Base-by-base conservation (phyloP, 208 protist genomes). In the Leishmania gerbilli region DNA sequence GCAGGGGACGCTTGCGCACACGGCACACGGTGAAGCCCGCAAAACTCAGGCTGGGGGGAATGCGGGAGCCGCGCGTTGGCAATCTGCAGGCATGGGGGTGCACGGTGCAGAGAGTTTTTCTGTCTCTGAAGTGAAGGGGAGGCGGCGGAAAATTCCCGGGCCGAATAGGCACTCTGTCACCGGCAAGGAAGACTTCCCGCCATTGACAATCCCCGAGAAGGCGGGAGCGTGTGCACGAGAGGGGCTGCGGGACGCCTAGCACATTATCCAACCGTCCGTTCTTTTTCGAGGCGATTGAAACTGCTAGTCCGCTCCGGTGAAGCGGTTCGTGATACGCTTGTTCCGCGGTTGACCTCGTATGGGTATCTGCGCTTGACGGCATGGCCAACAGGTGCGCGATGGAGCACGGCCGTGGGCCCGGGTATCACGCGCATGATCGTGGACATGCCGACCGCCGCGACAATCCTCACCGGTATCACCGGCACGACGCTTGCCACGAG, bases 91-190 rank as follows among this genome's bases (percentile, higher is more conserved):
- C 34, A 24, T 42, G 64, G 19, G 71, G 47, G 72, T 62, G 8
- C 72, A 76, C 1, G 72, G 72, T 31, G 27, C 55, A 8, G 64
- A 75, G 2, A 3, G 37, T n/a, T 75, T 75, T 55, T 37, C 37
- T 21, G 21, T 34, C 21, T 24, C 71, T n/a, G 51, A 76, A 1
- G 19, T 64, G 72, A 76, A 62, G 9, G 72, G 72, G 7, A 6
- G 72, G 72, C 24, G 51, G 6, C 72, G 51, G 89, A 93, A 53
- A 91, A 91, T 37, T 69, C 40, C 42, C 19, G 47, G 55, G 79
- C 51, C 72, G 24, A 47, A 76, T 47, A 42, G 64, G n/a, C 53
- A 62, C 49, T 47, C 72, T 53, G 49, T 76, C 27, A 58, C 56
- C 3, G 45, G 21, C 45, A 76, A 64, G 47, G 40, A 76, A 13